phyloP scores from a whole-genome alignment of 2,329 filamentous ascomycete species.

The Colletotrichum nymphaeae region DNA sequence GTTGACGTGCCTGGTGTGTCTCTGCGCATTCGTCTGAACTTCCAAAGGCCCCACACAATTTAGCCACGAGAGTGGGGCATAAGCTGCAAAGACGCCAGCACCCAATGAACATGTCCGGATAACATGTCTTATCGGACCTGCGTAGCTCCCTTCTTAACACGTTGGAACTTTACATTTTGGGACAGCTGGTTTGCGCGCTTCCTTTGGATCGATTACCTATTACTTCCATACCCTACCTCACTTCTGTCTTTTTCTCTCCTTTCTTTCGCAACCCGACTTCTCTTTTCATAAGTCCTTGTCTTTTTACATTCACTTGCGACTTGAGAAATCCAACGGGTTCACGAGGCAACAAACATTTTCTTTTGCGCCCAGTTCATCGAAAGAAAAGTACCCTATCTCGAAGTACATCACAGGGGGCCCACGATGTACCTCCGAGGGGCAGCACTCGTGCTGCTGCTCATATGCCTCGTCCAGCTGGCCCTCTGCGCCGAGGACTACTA shows the following conservation, averaged over 20 bases:
- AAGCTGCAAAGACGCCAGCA: neutral
- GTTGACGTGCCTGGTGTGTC: neutral
- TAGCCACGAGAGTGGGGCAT: slow-evolving; percentile 10
- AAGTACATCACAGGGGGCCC: slow-evolving; percentile 34
- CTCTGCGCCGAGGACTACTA: slow-evolving; percentile 80
- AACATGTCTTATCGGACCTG: slow-evolving; percentile 33
- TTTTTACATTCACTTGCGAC: slow-evolving; percentile 21
- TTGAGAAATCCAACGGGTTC: neutral
- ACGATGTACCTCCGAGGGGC: slow-evolving; percentile 65
- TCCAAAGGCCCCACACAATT: slow-evolving; percentile 1
- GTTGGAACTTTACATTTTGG: slow-evolving; percentile 38
- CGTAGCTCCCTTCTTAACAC: slow-evolving; percentile 37
- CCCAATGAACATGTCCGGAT: slow-evolving; percentile 19
- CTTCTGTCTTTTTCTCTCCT: neutral
- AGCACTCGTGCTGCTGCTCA: slow-evolving; percentile 61
- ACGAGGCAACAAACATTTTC: neutral
- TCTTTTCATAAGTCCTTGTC: neutral
- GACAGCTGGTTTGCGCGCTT: slow-evolving; percentile 15
- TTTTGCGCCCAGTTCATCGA: neutral
- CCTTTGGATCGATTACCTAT: slow-evolving; percentile 10
- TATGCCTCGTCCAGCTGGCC: slow-evolving; percentile 65
- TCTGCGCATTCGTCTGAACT: slow-evolving; percentile 24
- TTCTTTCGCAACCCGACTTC: neutral
- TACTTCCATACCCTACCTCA: neutral
- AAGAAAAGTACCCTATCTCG: neutral